These are phyloP conservation scores for Symbiodinium pilosum DNA, from an alignment of 73 alveolate species.

Conservation along the genomic window DNA sequence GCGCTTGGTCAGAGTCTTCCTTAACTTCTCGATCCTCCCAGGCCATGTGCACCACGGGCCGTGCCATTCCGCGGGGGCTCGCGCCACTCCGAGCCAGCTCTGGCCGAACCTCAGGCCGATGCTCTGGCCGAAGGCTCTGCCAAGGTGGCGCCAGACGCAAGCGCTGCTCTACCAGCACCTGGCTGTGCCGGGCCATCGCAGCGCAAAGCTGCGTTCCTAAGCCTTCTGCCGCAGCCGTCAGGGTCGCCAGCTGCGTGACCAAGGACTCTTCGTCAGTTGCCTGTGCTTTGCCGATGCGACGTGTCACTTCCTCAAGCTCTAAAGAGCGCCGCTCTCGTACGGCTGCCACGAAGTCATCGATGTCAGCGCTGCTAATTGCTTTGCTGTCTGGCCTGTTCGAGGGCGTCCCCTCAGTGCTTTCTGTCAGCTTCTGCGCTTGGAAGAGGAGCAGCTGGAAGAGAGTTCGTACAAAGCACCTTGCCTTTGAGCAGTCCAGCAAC, in stretches of 20 bases:
- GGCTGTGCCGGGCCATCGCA: conserved; percentile 26
- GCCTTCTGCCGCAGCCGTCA: neutral
- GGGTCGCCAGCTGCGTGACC: conserved; percentile 9
- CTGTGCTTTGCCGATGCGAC: neutral
- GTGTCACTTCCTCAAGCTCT: conserved; percentile 39
- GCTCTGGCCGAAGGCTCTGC: neutral
- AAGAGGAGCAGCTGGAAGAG: conserved; percentile 50
- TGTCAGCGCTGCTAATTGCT: neutral
- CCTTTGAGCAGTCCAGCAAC: conserved; percentile 15
- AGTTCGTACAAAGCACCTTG: conserved; percentile 61
- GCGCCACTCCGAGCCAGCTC: too few species aligned
- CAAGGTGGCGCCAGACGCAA: neutral
- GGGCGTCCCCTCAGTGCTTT: conserved; percentile 25
- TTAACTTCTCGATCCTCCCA: conserved; percentile 16
- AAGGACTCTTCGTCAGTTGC: conserved; percentile 1
- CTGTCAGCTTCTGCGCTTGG: conserved; percentile 61
- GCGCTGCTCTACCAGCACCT: neutral
- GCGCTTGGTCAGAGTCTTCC: neutral
- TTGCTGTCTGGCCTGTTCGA: neutral
- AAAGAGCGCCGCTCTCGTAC: conserved; percentile 41
- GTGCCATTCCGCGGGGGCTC: conserved; percentile 53
- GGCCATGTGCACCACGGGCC: conserved; percentile 38
- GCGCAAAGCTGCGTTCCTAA: conserved; percentile 8
- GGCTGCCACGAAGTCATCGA: conserved; percentile 39
- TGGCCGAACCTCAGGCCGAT: neutral